Evolutionary conservation across 176 grass and related monocot species (phyloP), one percentile per base, ranked within the genome.

Genomic region (Triticum urartu): DNA sequence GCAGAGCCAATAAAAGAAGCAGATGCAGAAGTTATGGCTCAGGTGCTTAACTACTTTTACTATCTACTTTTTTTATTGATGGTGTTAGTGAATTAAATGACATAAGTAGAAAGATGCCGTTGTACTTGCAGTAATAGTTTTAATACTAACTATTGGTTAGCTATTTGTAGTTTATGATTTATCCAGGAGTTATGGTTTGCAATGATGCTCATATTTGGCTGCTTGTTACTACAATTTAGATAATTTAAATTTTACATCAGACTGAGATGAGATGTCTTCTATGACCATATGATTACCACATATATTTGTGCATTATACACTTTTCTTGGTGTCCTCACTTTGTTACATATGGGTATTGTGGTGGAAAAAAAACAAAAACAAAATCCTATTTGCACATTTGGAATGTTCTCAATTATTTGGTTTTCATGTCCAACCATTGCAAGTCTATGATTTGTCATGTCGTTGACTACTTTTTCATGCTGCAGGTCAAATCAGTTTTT

Each of bases 401-500:
- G 60, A 67, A 48, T 67, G 26, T 81, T n/a, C 9, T 81, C 78
- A 17, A 7, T 38, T 38, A 38, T 79, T 63, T 79, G 34, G 10
- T 43, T 13, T 42, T 64, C 77, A 64, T 63, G 6, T n/a, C 76
- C 32, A 20, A 22, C 32, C 20, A 60, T 38, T 18, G 3, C 20
- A 34, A 60, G 10, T 58, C 20, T 42, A 42, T 1, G 34, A n/a
- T 81, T 67, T 67, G 6, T 11, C 40, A 81, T 67, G 65, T 59
- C 45, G 35, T 65, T 17, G 14, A 80, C 36, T 48, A 72, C 56
- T 59, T 85, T 30, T 86, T 25, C 58, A 30, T 35, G 6, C 12
- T 84, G 56, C 66, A 94, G 93, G 93, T 94, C 70, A 94, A 91
- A 61, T 90, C 90, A 26, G 86, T 92, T 72, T 94, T 94, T 77